Percentiles rank a stretch among this genome's conserved stretches.
Evolutionary conservation across 352 stramenopile genomes (phyloP).

Genomic region (Phytophthora tentaculata): DNA sequence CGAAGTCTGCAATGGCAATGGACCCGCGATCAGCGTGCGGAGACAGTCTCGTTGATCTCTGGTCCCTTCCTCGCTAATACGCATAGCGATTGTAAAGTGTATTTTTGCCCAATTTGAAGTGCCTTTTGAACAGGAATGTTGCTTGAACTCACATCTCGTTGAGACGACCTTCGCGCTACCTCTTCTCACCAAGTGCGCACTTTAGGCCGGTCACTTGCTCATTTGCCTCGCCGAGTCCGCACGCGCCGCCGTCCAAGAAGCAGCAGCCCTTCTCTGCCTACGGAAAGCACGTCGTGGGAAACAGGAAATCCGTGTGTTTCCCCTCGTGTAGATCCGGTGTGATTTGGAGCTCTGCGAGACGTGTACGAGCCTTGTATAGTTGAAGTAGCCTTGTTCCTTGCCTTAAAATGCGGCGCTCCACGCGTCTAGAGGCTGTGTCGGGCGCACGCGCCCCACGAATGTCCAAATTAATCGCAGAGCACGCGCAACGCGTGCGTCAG

Average conservation of each 20-base stretch:
- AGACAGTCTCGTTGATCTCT: conserved; percentile 71
- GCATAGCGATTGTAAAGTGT: conserved; percentile 12
- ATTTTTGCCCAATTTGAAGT: conserved; percentile 15
- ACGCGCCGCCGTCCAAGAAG: conserved; percentile 32
- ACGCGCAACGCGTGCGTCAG: conserved; percentile 48
- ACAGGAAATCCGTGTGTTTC: conserved; percentile 22
- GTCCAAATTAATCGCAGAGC: conserved; percentile 60
- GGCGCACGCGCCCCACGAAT: conserved; percentile 61
- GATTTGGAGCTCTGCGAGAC: conserved; percentile 18
- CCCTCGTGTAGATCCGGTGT: conserved; percentile 10
- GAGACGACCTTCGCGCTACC: conserved; percentile 13
- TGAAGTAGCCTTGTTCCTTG: conserved; percentile 25
- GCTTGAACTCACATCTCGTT: neutral
- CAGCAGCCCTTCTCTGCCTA: conserved; percentile 6
- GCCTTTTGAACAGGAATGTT: conserved; percentile 1
- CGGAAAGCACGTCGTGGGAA: conserved; percentile 3
- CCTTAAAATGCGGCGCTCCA: conserved; percentile 66
- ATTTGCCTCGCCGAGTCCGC: conserved; percentile 37
- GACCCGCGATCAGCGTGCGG: conserved; percentile 49
- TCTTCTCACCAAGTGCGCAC: neutral
- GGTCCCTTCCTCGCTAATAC: neutral
- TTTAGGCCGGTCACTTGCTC: conserved; percentile 28
- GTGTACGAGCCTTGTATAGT: conserved; percentile 6
- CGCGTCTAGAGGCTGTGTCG: conserved; percentile 55
- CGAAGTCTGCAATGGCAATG: conserved; percentile 25